Evolutionary conservation across 164 flowering plant genomes (phyloP), one percentile per base, ranked within the genome.

Genomic region (Umbellularia californica): DNA sequence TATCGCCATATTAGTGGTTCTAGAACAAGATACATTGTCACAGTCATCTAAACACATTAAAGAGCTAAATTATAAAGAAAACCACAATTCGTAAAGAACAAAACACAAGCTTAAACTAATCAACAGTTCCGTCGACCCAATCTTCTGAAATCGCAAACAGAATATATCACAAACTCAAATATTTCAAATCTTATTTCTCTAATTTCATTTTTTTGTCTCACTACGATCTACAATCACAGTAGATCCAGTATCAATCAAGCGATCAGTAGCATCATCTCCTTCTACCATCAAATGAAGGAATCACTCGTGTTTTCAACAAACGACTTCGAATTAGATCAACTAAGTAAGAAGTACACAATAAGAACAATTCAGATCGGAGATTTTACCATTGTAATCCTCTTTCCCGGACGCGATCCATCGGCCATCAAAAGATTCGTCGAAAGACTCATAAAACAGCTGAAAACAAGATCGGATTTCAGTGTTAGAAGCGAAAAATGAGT

Each of bases 361-460:
- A 52, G 14, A 52, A 52, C 24, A 30, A 30, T 4, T 4, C 41
- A 65, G 72, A 76, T 72, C 55, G 55, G 67, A 69, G 75, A 75
- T 7, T 58, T 19, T n/a, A 93, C 98, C 98, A 79, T 75, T 6
- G 58, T 90, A 93, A 2, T 93, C 98, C 4, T 79, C 89, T 58
- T 93, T 93, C 76, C 84, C 87, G 2, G 98, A 90, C 13, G 84
- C 88, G 76, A 88, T 80, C 98, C 96, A 93, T 2, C 91, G 81
- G 4, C 91, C 90, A 0, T 90, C 91, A 68, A 90, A 93, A 0
- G 84, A 13, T 73, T 88, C 92, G 64, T 93, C 96, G 69, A 91
- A 93, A 17, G 98, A 85, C 69, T 93, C 98, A 76, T 91, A 87
- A 27, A 93, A 91, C 77, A 82, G 73, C 97, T 90, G 33, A 76